A percentile compares a stretch with the other conserved stretches of the same genome.
Evolutionary conservation across 129 eudicot genomes (phyloP).

Genomic region (Cynara cardunculus): DNA sequence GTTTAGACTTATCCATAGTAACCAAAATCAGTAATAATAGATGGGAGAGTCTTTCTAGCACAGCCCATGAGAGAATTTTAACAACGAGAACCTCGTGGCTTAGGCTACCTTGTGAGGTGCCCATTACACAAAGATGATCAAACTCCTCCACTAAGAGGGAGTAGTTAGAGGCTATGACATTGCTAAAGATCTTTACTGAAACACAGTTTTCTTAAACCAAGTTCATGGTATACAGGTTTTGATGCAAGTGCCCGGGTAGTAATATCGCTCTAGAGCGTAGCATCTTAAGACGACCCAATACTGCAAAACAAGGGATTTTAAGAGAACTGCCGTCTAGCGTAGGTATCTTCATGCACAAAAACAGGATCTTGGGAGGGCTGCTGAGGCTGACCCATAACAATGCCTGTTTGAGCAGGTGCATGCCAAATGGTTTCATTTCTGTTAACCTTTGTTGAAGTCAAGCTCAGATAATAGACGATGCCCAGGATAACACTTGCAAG

Average conservation of each 20-base stretch:
- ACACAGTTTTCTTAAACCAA: no score
- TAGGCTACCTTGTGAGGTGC: no score
- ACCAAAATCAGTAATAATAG: no score
- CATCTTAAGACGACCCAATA: not conserved
- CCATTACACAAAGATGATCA: no score
- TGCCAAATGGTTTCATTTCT: not conserved
- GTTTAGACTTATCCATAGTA: no score
- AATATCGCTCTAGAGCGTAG: not conserved
- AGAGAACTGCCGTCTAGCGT: conserved; percentile 58
- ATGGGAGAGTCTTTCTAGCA: no score
- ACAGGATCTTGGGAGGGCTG: conserved; percentile 51
- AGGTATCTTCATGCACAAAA: conserved; percentile 83
- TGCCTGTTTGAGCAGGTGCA: conserved; percentile 41
- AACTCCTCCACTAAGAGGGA: no score
- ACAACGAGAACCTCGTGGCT: no score
- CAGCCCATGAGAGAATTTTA: no score
- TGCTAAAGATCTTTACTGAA: not conserved
- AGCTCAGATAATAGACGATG: conserved; percentile 41
- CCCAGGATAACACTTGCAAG: conserved; percentile 65
- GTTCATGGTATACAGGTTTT: no score
- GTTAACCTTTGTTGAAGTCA: conserved; percentile 35
- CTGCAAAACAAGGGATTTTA: not conserved
- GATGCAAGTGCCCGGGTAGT: not conserved
- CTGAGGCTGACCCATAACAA: conserved; percentile 77
- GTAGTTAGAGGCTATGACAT: no score